Base-by-base conservation (phyloP, 2,329 filamentous ascomycete genomes). In the Exophiala sp. region DNA sequence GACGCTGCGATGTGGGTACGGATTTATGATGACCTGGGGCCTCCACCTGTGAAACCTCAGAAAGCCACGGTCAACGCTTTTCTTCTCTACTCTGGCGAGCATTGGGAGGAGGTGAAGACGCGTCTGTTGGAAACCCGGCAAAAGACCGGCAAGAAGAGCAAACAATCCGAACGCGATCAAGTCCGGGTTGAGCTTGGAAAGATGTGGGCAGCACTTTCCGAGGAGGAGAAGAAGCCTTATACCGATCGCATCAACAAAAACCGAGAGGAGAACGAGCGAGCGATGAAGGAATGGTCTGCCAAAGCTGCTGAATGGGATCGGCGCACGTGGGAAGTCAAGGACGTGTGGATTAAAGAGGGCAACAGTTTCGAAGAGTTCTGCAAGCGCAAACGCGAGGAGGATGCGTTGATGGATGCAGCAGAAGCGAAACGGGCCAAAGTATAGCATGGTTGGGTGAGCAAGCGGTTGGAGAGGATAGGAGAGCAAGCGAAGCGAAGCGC, bases 31-130 rank as follows among this genome's bases (percentile, higher is more conserved):
- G 68, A 78, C 58, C 79, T 95, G 39, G 91, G 91, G n/a, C 79
- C 85, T 14, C 80, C 85, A 2, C 86, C 88, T 0, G 70, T 77
- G 48, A 83, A 81, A 44, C 90, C 91, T 3, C 71, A 75, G 44
- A 87, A 91, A 57, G 77, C 83, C 0, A 81, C 84, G 0, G 81
- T 85, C 2, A 97, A 94, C 63, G 86, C 91, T 0, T 97, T 95
- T 67, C 77, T 95, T 22, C 77, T 96, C 43, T 98, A 86, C 69
- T 91, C 89, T 65, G 94, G 89, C 59, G 83, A 82, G 61, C 75
- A 78, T 56, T 85, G 81, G 81, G 71, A 75, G 38, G 71, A 72
- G 32, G 79, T 77, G 58, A 82, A 82, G 63, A 69, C 77, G 2
- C 77, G 85, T 61, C 82, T 88, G n/a, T 79, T 83, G 45, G 79